Base-by-base conservation (phyloP, 2,329 filamentous ascomycete species). In the Celoporthe dispersa region DNA sequence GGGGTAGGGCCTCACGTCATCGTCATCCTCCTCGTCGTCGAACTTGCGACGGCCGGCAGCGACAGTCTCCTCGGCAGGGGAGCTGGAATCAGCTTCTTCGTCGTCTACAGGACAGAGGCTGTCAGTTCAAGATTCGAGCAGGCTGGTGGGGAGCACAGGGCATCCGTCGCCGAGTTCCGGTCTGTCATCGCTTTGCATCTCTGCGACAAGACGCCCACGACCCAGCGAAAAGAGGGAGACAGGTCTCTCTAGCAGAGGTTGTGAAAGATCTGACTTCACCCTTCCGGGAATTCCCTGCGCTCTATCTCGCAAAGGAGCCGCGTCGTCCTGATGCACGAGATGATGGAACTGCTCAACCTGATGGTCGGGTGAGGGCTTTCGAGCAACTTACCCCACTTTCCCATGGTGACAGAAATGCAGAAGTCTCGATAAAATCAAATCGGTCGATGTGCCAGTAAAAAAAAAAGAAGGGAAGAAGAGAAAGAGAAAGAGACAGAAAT, bases 11-110 rank as follows among this genome's bases (percentile, higher is more conserved):
- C 86, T 77, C 87, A 95, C 94, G 82, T 97, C 93, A 75, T 85
- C 86, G 74, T 92, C 90, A 44, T 94, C 91, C 81, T 97, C 94
- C 80, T 98, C 95, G 76, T 98, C 95, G 76, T 96, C 94, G 78
- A 97, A 97, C 84, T 96, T 94, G 74, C 85, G 83, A 73, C 85
- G 83, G 66, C 78, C 76, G 69, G 79, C 79, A 53, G 77, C 79
- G 63, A 84, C 81, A 67, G 59, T 51, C 41, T 51, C 59, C 37
- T 79, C 73, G 33, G 79, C 76, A 69, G 77, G 74, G n/a, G 76
- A 78, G 69, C 77, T 77, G 28, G 79, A 79, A n/a, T 68, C 70
- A 41, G 80, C 79, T 14, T 80, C 79, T 72, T 83, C 81, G 25
- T 80, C 79, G 55, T 79, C 78, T 79, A 65, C 72, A 65, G 39